Percentiles rank a stretch among this genome's conserved stretches.
Evolutionary conservation across 176 grass and related monocot genomes (phyloP).

Genomic region (Cymbopogon citratus): DNA sequence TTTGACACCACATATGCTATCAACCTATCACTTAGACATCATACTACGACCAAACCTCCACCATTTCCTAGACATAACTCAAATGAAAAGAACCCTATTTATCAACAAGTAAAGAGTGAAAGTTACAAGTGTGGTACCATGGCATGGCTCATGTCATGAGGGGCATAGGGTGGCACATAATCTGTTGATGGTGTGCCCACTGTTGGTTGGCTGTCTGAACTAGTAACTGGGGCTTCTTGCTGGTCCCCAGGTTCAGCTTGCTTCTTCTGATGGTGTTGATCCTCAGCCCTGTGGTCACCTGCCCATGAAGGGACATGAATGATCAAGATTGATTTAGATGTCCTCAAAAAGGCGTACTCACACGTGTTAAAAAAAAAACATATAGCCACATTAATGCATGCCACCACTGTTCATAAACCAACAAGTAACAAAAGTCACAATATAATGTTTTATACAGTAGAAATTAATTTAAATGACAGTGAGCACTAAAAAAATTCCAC

Average conservation of each 20-base stretch:
- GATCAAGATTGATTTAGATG: neutral
- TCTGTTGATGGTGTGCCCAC: slow-evolving; percentile 45
- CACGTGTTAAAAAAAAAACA: neutral
- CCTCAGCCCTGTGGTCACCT: slow-evolving; percentile 33
- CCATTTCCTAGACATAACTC: neutral
- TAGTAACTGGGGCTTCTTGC: slow-evolving; percentile 31
- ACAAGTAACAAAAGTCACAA: neutral
- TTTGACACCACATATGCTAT: neutral
- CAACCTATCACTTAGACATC: slow-evolving; percentile 11
- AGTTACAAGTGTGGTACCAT: slow-evolving; percentile 32
- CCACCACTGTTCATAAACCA: neutral
- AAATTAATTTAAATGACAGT: neutral
- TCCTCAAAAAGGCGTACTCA: neutral
- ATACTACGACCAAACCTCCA: slow-evolving; percentile 2
- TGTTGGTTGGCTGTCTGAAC: slow-evolving; percentile 37
- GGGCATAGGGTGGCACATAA: slow-evolving; percentile 37
- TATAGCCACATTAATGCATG: neutral
- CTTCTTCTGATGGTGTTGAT: slow-evolving; percentile 32
- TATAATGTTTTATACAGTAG: neutral
- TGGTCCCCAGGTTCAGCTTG: slow-evolving; percentile 34
- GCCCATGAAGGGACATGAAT: neutral
- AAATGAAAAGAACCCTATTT: neutral
- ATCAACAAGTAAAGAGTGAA: neutral
- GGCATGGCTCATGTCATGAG: slow-evolving; percentile 33
- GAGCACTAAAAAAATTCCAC: neutral